phyloP scores from a whole-genome alignment of 2,329 filamentous ascomycete species.

The Trichoderma aggressivum region DNA sequence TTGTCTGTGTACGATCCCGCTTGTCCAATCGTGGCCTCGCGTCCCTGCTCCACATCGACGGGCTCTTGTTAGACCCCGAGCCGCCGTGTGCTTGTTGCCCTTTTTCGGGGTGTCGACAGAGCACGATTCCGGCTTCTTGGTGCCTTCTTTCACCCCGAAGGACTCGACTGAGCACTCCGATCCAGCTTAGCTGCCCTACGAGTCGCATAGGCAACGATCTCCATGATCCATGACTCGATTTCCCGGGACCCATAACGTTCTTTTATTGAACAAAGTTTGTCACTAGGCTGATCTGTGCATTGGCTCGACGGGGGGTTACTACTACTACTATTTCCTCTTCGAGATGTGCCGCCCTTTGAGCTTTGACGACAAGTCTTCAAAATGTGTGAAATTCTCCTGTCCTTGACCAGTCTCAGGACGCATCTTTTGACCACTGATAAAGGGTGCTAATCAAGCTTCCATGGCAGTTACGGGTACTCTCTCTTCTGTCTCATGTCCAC shows the following conservation, averaged over 20 bases:
- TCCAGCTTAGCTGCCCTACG: background rate
- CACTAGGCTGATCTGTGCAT: constrained; percentile 1
- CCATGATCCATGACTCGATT: constrained; percentile 2
- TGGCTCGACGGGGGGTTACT: background rate
- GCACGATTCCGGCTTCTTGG: background rate
- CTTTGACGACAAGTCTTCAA: background rate
- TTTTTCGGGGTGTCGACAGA: background rate
- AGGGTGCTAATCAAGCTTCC: background rate
- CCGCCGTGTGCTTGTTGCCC: background rate
- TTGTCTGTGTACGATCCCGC: background rate
- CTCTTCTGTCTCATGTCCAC: no score
- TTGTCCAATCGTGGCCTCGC: background rate
- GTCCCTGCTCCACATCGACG: background rate
- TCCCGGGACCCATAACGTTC: background rate
- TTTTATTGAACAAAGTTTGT: background rate
- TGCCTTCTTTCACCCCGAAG: background rate
- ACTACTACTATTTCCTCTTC: background rate
- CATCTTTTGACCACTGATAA: background rate
- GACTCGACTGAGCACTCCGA: background rate
- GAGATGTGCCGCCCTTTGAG: background rate
- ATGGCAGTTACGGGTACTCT: background rate
- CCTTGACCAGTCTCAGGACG: background rate
- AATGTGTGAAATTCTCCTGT: background rate
- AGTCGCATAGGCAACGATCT: background rate
- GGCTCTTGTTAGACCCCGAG: background rate